phyloP scores from a whole-genome alignment of 768 basidiomycete species.

The Termitomyces sp. region DNA sequence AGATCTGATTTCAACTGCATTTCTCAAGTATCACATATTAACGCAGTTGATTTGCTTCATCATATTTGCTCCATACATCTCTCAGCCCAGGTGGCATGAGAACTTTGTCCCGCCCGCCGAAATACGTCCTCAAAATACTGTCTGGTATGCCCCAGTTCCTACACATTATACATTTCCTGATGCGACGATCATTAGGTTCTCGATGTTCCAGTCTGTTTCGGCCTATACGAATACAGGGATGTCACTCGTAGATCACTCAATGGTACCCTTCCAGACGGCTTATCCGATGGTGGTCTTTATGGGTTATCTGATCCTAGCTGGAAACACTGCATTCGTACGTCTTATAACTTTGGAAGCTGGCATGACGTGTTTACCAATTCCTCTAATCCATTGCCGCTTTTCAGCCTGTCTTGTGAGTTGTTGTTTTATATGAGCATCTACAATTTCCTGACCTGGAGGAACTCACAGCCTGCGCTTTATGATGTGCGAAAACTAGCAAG shows the following conservation, averaged over 20 bases:
- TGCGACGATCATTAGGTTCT: constrained; percentile 54
- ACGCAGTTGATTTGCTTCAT: constrained; percentile 68
- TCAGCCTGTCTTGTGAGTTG: constrained; percentile 83
- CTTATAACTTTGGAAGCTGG: not conserved
- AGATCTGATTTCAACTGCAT: not conserved
- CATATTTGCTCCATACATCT: constrained; percentile 81
- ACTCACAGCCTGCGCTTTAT: constrained; percentile 66
- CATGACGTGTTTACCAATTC: constrained; percentile 4
- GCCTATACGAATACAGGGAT: constrained; percentile 88
- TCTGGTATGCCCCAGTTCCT: constrained; percentile 51
- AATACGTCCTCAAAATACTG: constrained; percentile 50
- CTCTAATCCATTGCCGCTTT: not conserved
- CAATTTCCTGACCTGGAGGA: not conserved
- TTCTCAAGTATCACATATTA: constrained; percentile 70
- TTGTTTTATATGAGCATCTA: not conserved
- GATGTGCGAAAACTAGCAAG: constrained; percentile 56
- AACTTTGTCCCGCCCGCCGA: constrained; percentile 62
- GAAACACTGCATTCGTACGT: constrained; percentile 93
- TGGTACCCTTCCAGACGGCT: constrained; percentile 88
- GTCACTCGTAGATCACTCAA: constrained; percentile 84
- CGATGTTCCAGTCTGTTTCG: constrained; percentile 81
- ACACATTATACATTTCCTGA: not conserved
- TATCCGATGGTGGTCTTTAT: constrained; percentile 77
- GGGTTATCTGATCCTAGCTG: constrained; percentile 79
- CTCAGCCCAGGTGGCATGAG: constrained; percentile 53